Evolutionary conservation across 495 filamentous ascomycete genomes (phyloP), one percentile per base, ranked within the genome.

Genomic region (Cercophora newfieldiana): DNA sequence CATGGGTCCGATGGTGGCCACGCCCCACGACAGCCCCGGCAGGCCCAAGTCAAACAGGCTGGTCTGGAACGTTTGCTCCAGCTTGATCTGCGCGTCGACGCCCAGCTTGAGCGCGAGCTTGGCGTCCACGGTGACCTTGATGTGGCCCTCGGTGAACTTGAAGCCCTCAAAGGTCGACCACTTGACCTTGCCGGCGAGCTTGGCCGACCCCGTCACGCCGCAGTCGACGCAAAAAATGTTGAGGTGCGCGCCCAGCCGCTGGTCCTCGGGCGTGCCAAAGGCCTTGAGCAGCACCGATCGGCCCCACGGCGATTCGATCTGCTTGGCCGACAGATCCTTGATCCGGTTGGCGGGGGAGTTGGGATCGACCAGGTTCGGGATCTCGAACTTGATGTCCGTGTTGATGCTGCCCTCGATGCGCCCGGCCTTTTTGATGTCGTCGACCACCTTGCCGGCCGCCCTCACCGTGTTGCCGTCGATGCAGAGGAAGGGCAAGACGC

Each of bases 161-260:
- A 60, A 60, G 33, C 67, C 67, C 8, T 19, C 55, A 22, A 58
- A 10, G 18, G 54, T 44, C 16, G 44, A 25, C 51, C 47, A 66
- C 50, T 47, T 58, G 30, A 33, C 57, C 22, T 50, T 24, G n/a
- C 67, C 67, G 3, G 67, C 64, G 50, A 66, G 54, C 25, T 54
- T 28, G 44, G 58, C 55, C n/a, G 26, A 55, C 1, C 67, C 67
- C 29, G 50, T 55, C 16, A 61, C 63, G 21, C 67, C 67, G 49
- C 67, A 69, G 51, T 60, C 63, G n/a, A 69, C 67, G 50, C 67
- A 69, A 50, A 55, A 69, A 22, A 69, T 60, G 47, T 69, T 62
- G 22, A 69, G 31, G 49, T 61, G 54, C 6, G 18, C 29, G 24
- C 54, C 47, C 51, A 65, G 59, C 19, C 6, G 24, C 26, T 59